These are phyloP conservation scores for Alternaria triticina DNA, from an alignment of 2,329 filamentous ascomycete genomes.

Conservation along the genomic window DNA sequence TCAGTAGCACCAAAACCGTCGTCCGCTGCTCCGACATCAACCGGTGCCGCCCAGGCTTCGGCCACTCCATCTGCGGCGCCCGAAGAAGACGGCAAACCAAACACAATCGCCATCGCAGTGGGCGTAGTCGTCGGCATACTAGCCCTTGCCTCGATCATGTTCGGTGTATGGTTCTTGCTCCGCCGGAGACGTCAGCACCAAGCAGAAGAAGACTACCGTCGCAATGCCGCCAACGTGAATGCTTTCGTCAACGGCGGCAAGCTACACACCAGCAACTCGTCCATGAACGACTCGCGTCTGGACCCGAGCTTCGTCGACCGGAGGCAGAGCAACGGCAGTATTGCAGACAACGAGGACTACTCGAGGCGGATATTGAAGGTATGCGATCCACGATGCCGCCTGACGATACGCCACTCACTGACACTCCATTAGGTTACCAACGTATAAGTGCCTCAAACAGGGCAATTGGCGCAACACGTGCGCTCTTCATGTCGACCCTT, in stretches of 20 bases:
- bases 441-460: constrained; percentile 29
- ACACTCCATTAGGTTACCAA: constrained; percentile 43
- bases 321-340: constrained; percentile 91
- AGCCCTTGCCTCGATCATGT: constrained; percentile 68
- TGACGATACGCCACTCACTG: constrained; percentile 5
- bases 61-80: constrained; percentile 45
- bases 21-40: constrained; percentile 21
- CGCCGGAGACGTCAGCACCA: constrained; percentile 77
- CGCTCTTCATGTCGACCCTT: constrained; percentile 9
- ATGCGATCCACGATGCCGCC: constrained; percentile 26
- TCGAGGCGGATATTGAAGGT: constrained; percentile 95
- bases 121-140: constrained; percentile 87
- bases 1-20: constrained; percentile 20
- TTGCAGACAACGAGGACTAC: constrained; percentile 96
- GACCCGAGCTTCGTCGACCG: constrained; percentile 83
- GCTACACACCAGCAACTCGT: constrained; percentile 68
- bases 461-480: constrained; percentile 6
- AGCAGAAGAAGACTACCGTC: constrained; percentile 83
- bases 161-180: constrained; percentile 74
- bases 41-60: constrained; percentile 18
- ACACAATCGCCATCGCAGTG: constrained; percentile 82
- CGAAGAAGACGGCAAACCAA: constrained; percentile 55
- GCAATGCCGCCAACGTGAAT: constrained; percentile 79
- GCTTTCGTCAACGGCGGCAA: constrained; percentile 70
- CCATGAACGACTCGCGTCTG: constrained; percentile 81